Percentiles rank a stretch among this genome's conserved stretches.
Conservation (phyloP, 768 basidiomycete species). For the Phlebiopsis flavidoalba region DNA sequence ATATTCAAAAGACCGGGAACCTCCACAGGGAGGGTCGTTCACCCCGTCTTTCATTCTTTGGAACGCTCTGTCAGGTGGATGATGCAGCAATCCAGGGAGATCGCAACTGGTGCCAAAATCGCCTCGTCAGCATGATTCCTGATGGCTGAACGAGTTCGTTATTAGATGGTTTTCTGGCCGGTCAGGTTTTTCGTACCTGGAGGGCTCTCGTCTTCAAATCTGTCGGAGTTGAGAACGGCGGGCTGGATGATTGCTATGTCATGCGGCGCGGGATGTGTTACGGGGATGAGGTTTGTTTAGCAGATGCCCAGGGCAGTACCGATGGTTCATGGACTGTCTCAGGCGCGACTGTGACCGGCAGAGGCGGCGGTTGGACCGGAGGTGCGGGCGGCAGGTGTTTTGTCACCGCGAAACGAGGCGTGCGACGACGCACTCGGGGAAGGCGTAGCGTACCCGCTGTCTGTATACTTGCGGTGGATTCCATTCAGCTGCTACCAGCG, state of each 20-base stretch:
- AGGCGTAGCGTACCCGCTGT: neutral
- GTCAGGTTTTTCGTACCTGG: no score
- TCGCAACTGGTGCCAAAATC: neutral
- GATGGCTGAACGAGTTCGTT: no score
- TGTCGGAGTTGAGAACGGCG: no score
- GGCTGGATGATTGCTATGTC: no score
- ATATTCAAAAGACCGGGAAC: constrained; percentile 23
- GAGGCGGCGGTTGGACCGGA: neutral
- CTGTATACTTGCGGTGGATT: neutral
- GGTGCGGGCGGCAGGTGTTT: neutral
- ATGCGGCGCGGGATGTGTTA: neutral
- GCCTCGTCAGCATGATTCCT: neutral
- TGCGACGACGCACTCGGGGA: constrained; percentile 1
- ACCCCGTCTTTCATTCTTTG: constrained; percentile 16
- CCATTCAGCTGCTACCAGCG: neutral
- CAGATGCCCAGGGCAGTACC: neutral
- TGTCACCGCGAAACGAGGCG: neutral
- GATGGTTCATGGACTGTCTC: neutral
- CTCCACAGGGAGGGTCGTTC: constrained; percentile 18
- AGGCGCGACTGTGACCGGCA: neutral
- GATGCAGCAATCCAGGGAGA: neutral
- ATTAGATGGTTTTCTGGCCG: no score
- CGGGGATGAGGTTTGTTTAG: neutral
- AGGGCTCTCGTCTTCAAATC: no score
- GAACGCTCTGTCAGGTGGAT: neutral